A percentile compares a stretch with the other conserved stretches of the same genome.
phyloP scores from a whole-genome alignment of 2,329 filamentous ascomycete species.

The Hypoxylon sp. region DNA sequence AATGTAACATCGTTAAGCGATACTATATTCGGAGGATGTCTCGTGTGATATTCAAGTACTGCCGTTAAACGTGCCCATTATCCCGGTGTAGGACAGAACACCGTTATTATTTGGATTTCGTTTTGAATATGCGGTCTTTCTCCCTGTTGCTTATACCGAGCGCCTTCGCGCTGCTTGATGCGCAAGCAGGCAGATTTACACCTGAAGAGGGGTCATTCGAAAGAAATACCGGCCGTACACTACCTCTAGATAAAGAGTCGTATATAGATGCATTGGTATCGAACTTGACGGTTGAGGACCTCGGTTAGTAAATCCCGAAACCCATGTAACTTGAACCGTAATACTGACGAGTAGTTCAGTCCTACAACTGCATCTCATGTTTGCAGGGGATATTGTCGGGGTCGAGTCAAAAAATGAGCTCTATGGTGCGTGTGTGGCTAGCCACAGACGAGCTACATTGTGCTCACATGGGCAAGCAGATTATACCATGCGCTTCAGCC shows the following conservation, averaged over 20 bases:
- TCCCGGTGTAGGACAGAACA: not conserved
- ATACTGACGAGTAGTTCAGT: slow-evolving; percentile 46
- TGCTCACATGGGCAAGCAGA: slow-evolving; percentile 46
- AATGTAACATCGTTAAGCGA: slow-evolving; percentile 34
- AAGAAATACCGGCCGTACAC: not conserved
- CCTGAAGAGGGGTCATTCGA: not conserved
- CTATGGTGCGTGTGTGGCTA: slow-evolving; percentile 52
- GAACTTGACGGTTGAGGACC: slow-evolving; percentile 55
- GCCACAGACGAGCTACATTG: not conserved
- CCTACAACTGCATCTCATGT: slow-evolving; percentile 62
- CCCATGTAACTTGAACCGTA: not conserved
- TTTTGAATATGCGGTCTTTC: slow-evolving; percentile 16
- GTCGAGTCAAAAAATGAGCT: slow-evolving; percentile 57
- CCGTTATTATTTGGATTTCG: not conserved
- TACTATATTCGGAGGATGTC: slow-evolving; percentile 2
- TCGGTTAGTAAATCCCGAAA: slow-evolving; percentile 43
- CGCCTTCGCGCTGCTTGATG: slow-evolving; percentile 16
- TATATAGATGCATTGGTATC: slow-evolving; percentile 51
- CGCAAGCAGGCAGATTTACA: not conserved
- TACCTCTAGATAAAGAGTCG: slow-evolving; percentile 42
- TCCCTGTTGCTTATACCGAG: slow-evolving; percentile 7
- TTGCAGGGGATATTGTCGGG: slow-evolving; percentile 60
- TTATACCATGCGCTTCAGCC: slow-evolving; percentile 56
- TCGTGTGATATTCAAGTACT: slow-evolving; percentile 10
- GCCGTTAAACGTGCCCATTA: not conserved